Conservation (phyloP, 352 stramenopile genomes). For the Phytophthora melonis region DNA sequence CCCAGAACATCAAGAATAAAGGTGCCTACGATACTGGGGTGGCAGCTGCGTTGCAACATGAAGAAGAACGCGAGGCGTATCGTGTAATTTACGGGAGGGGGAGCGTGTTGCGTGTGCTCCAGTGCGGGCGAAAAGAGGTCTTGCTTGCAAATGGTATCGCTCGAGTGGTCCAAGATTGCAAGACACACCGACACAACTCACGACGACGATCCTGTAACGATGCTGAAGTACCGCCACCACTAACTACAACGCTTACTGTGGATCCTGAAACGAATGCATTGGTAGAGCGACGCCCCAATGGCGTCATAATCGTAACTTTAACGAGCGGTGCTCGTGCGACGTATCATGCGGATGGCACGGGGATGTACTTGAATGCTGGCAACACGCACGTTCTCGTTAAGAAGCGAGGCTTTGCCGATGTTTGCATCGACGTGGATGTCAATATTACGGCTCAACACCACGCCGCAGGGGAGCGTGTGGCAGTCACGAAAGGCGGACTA, state of each 20-base stretch:
- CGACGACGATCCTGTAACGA: conserved; percentile 1
- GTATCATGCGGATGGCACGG: conserved; percentile 75
- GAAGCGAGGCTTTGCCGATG: conserved; percentile 63
- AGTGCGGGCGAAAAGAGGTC: conserved; percentile 44
- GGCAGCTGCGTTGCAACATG: conserved; percentile 2
- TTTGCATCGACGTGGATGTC: conserved; percentile 77
- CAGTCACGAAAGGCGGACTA: conserved; percentile 76
- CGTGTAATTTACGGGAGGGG: conserved; percentile 71
- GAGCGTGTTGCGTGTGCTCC: conserved; percentile 58
- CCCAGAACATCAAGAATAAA: not conserved
- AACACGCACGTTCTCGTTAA: conserved; percentile 65
- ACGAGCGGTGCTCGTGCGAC: conserved; percentile 64
- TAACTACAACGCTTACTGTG: conserved; percentile 45
- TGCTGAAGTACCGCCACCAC: conserved; percentile 6
- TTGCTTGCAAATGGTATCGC: conserved; percentile 65
- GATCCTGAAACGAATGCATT: conserved; percentile 79
- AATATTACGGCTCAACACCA: conserved; percentile 70
- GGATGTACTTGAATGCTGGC: conserved; percentile 59
- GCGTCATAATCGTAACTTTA: conserved; percentile 71
- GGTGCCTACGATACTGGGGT: not conserved
- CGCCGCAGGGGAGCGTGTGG: conserved; percentile 61
- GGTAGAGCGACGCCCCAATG: conserved; percentile 56
- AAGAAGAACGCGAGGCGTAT: conserved; percentile 22
- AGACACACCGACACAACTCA: conserved; percentile 1
- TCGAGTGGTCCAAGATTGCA: conserved; percentile 24